Evolutionary conservation across 768 basidiomycete species (phyloP).

Genomic region (Rhodotorula babjevae): DNA sequence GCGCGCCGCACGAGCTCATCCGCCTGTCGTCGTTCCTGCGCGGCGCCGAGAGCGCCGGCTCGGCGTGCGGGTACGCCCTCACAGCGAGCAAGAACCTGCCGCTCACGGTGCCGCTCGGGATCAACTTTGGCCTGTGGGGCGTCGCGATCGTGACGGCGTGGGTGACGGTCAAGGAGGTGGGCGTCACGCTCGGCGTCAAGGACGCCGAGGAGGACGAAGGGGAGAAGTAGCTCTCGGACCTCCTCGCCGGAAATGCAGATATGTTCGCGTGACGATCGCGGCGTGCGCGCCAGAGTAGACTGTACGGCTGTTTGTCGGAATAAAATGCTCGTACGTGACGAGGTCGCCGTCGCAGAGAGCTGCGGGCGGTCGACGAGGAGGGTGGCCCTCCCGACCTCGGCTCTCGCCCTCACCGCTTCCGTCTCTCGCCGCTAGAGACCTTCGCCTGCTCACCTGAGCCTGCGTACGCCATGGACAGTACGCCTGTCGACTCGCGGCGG

Average conservation of each 20-base stretch:
- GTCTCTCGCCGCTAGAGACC: too few species aligned
- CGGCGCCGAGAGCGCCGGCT: constrained; percentile 22
- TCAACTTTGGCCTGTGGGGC: constrained; percentile 32
- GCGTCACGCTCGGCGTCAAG: background rate
- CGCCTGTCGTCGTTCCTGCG: constrained; percentile 35
- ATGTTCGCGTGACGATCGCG: too few species aligned
- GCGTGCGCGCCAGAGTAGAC: too few species aligned
- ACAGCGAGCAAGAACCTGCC: constrained; percentile 21
- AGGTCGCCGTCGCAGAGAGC: too few species aligned
- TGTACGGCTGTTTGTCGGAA: too few species aligned
- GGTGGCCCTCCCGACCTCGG: too few species aligned
- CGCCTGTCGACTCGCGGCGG: background rate
- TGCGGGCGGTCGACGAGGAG: too few species aligned
- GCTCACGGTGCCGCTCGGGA: constrained; percentile 24
- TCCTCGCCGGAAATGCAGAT: too few species aligned
- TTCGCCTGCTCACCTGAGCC: background rate
- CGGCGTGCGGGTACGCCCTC: constrained; percentile 27
- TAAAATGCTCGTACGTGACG: too few species aligned
- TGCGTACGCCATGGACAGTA: background rate
- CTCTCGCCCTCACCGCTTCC: too few species aligned
- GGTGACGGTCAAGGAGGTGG: constrained; percentile 30
- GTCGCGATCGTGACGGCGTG: constrained; percentile 11
- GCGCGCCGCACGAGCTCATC: constrained; percentile 24
- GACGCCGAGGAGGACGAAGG: too few species aligned
- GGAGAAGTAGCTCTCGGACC: too few species aligned